Base-by-base conservation (phyloP, 2,329 filamentous ascomycete genomes). In the Polytolypa hystricis region DNA sequence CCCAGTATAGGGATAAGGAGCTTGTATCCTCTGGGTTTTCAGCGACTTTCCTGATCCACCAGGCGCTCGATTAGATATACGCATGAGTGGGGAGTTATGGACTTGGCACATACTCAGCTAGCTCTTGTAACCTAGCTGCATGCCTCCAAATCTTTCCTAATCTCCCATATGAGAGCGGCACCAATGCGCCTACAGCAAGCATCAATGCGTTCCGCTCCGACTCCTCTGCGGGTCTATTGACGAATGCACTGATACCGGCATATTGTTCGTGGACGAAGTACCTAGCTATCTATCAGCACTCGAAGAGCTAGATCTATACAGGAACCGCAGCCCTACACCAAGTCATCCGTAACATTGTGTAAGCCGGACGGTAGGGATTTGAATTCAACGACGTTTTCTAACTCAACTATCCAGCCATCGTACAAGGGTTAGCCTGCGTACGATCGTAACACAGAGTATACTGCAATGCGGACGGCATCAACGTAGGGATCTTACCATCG, bases 321-420 rank as follows among this genome's bases (percentile, higher is more conserved):
- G 4, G 15, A n/a, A 11, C 25, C 11, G 10, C 12, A 10, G 27
- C 30, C n/a, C 35, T 62, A 74, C 61, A 81, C 69, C 35, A 96
- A 69, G 59, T 98, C 91, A 47, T 87, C 77, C 20, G 79, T 69
- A 14, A 96, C 84, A 39, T 84, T 82, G 62, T 98, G 91, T 33
- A 95, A 62, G 16, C 91, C 91, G 0, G 89, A 96, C 2, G 91
- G 91, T 31, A 98, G 71, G 43, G 85, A 93, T 63, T 95, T 96
- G 72, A 86, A 98, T 62, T 98, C 91, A 52, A 95, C 85, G 16
- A 82, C 77, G 38, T 85, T 85, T 48, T 93, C 84, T 33, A 96
- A 73, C 31, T 69, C 59, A 27, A 75, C 69, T 72, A 39, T 40
- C 31, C 36, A 34, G 16, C 17, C 16, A 28, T 33, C 25, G 8